phyloP scores from a whole-genome alignment of 2,329 filamentous ascomycete species.

The Alternaria arborescens region DNA sequence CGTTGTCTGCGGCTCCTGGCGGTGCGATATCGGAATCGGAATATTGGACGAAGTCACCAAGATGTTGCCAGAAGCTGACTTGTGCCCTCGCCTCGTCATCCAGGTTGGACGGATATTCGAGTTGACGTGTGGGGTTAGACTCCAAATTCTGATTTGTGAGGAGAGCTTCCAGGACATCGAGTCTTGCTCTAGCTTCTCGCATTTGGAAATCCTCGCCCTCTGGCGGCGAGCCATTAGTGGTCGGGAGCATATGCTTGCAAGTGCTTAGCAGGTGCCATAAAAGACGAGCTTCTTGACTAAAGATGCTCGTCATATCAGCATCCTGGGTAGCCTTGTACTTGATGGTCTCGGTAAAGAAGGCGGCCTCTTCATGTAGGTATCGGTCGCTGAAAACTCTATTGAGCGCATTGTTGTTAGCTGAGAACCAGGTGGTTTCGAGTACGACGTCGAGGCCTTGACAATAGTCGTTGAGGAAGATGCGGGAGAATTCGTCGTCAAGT shows the following conservation, averaged over 20 bases:
- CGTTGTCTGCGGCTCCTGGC: conserved; percentile 69
- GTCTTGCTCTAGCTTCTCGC: conserved; percentile 70
- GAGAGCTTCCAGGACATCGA: conserved; percentile 79
- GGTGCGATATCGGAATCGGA: conserved; percentile 67
- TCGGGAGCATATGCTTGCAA: conserved; percentile 54
- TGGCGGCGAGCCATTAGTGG: conserved; percentile 47
- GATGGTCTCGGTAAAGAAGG: conserved; percentile 47
- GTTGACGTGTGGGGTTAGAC: conserved; percentile 64
- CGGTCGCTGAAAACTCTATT: conserved; percentile 61
- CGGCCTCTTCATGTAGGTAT: conserved; percentile 46
- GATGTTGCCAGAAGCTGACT: conserved; percentile 81
- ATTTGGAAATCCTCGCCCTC: conserved; percentile 65
- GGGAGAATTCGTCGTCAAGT: conserved; percentile 44
- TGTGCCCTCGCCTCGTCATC: conserved; percentile 58
- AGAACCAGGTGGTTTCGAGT: conserved; percentile 84
- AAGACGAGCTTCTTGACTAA: conserved; percentile 66
- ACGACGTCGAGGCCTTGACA: conserved; percentile 44
- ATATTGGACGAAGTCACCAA: conserved; percentile 75
- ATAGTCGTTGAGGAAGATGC: conserved; percentile 49
- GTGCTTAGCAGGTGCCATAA: conserved; percentile 68
- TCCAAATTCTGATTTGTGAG: conserved; percentile 74
- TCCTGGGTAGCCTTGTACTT: conserved; percentile 32
- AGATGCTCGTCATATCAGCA: conserved; percentile 48
- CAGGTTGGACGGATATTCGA: conserved; percentile 58
- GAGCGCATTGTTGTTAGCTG: conserved; percentile 60